A percentile compares a stretch with the other conserved stretches of the same genome.
phyloP scores from a whole-genome alignment of 78 protist genomes.

The Dictyostelium intermedium region DNA sequence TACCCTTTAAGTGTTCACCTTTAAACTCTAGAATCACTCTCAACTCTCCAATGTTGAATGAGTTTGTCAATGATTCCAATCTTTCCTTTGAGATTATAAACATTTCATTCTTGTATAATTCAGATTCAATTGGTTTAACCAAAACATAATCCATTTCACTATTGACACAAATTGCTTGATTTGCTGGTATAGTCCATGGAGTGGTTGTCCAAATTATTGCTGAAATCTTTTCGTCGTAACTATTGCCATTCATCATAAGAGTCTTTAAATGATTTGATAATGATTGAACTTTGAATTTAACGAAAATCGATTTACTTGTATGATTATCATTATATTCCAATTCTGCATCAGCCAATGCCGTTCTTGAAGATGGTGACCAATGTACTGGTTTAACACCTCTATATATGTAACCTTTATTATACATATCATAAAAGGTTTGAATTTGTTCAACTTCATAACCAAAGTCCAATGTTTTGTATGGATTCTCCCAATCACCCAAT shows the following conservation, averaged over 20 bases:
- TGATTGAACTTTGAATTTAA: slow-evolving; percentile 49
- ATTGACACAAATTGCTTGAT: slow-evolving; percentile 86
- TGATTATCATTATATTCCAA: slow-evolving; percentile 92
- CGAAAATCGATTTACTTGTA: slow-evolving; percentile 83
- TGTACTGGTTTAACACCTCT: slow-evolving; percentile 93
- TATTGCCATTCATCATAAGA: no score
- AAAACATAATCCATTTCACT: slow-evolving; percentile 39
- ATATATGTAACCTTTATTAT: slow-evolving; percentile 85
- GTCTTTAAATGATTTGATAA: background rate
- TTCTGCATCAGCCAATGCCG: slow-evolving; percentile 98
- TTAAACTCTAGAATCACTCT: background rate
- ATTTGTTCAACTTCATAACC: slow-evolving; percentile 91
- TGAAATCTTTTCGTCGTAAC: background rate
- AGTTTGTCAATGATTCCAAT: slow-evolving; percentile 3
- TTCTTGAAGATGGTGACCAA: slow-evolving; percentile 95
- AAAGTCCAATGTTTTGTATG: slow-evolving; percentile 87
- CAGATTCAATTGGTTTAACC: background rate
- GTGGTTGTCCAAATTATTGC: slow-evolving; percentile 97
- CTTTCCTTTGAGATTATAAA: slow-evolving; percentile 30
- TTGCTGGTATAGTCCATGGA: slow-evolving; percentile 98
- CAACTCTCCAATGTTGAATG: background rate
- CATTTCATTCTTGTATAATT: background rate
- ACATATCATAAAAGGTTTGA: slow-evolving; percentile 85
- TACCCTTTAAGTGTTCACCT: slow-evolving; percentile 19
- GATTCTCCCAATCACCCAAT: slow-evolving; percentile 91